A percentile compares a stretch with the other conserved stretches of the same genome.
phyloP scores from a whole-genome alignment of 1,139 yeast genomes.

The Geotrichum bryndzae region DNA sequence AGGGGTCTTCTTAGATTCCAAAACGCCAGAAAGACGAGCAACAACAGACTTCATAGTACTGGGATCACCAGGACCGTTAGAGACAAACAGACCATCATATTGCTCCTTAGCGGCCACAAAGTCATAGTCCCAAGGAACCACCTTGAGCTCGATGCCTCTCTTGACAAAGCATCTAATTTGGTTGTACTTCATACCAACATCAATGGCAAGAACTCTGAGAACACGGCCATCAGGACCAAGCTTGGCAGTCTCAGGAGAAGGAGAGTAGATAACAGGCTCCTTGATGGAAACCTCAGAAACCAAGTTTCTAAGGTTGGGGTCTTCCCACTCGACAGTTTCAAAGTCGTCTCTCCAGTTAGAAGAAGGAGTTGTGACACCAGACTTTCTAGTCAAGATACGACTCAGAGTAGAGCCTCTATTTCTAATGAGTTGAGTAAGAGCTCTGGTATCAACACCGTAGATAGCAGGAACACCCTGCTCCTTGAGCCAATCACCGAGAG shows the following conservation, averaged over 20 bases:
- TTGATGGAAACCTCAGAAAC: conserved; percentile 84
- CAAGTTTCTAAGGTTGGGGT: conserved; percentile 86
- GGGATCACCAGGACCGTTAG: conserved; percentile 99
- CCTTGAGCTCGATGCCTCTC: conserved; percentile 93
- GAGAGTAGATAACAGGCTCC: conserved; percentile 69
- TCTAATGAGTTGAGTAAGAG: conserved; percentile 88
- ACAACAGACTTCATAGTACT: conserved; percentile 69
- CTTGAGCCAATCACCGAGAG: conserved; percentile 90
- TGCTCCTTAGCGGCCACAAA: conserved; percentile 49
- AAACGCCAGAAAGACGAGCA: conserved; percentile 49
- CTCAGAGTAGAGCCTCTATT: conserved; percentile 90
- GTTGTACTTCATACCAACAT: conserved; percentile 97
- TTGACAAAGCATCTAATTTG: conserved; percentile 94
- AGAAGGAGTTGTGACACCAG: conserved; percentile 40
- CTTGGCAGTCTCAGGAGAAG: conserved; percentile 48
- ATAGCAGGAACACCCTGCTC: conserved; percentile 91
- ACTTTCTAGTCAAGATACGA: conserved; percentile 61
- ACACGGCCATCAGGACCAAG: conserved; percentile 66
- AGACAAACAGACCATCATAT: conserved; percentile 91
- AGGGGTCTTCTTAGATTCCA: conserved; percentile 52
- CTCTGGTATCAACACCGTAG: conserved; percentile 96
- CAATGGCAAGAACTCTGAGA: conserved; percentile 80
- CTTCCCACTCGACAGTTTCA: conserved; percentile 80
- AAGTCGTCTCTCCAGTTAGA: conserved; percentile 57
- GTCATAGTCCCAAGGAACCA: conserved; percentile 95